Base-by-base conservation (phyloP, 1,139 yeast species). In the Lodderomyces margitis region DNA sequence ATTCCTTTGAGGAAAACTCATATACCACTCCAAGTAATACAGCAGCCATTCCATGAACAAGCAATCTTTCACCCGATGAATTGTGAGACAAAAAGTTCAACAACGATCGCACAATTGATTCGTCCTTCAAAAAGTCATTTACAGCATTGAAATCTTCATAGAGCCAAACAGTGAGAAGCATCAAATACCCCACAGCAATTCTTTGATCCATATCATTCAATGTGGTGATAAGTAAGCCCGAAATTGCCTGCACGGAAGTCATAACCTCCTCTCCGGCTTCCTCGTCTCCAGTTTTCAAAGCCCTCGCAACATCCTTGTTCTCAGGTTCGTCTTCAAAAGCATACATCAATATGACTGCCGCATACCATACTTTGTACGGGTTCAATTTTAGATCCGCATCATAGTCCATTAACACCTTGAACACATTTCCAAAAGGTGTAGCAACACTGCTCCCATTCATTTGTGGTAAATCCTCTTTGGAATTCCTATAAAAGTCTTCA, bases 331-430 rank as follows among this genome's bases (percentile, higher is more conserved):
- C 78, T 44, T 77, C 76, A 49, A 89, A 77, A 4, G 89, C 57
- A 45, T 78, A 78, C 43, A 86, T 68, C 32, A 92, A 57, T 3
- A 87, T 69, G 2, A 81, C 75, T 1, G 87, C 70, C 0, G 97
- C 82, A 64, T 92, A 91, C 95, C 96, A 94, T 1, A 81, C 66
- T 54, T 83, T 80, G 58, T 88, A 92, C 0, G 98, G 97, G 51
- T 94, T 91, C 34, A 89, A 63, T 44, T 82, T 79, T 37, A 78
- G 65, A 15, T 85, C 89, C 1, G 87, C 78, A 52, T 89, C 94
- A 54, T 86, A 88, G 50, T 85, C 94, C 56, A 88, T 75, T 6
- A 92, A 62, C 0, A 85, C 78, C 16, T 80, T 68, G 43, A 92
- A 80, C 1, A 92, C 61, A 56, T 87, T 87, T 2, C 66, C 71